Conservation (phyloP, 768 basidiomycete genomes). For the Guyanaporus albipodus region DNA sequence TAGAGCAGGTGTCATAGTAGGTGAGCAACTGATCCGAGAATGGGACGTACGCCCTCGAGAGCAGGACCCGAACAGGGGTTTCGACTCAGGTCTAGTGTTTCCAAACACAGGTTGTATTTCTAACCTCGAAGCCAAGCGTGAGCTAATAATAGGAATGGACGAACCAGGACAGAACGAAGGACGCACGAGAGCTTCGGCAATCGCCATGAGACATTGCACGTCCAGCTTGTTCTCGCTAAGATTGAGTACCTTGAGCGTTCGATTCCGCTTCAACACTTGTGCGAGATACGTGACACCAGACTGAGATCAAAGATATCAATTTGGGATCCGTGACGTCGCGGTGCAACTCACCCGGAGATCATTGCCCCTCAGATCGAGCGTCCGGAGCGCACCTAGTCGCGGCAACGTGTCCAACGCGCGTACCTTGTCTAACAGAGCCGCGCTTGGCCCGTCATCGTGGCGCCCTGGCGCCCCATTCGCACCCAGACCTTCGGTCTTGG, state of each 20-base stretch:
- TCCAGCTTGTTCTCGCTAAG: conserved; percentile 94
- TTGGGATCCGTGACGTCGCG: background rate
- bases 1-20: conserved; percentile 24
- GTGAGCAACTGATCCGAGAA: background rate
- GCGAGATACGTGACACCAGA: conserved; percentile 85
- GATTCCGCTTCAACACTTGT: conserved; percentile 93
- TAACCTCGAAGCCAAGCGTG: conserved; percentile 29
- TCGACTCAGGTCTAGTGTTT: conserved; percentile 89
- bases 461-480: conserved; percentile 5
- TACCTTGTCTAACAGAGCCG: conserved; percentile 82
- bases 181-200: conserved; percentile 88
- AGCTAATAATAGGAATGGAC: no score
- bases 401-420: conserved; percentile 86
- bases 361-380: conserved; percentile 88
- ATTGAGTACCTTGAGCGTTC: conserved; percentile 92
- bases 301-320: conserved; percentile 25
- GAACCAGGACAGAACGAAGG: background rate
- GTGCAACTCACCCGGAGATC: conserved; percentile 77
- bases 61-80: conserved; percentile 92
- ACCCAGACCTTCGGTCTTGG: conserved; percentile 1
- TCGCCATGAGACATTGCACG: conserved; percentile 64
- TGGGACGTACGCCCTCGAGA: conserved; percentile 76
- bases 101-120: conserved; percentile 94
- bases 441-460: conserved; percentile 52
- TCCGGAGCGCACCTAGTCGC: conserved; percentile 78